Evolutionary conservation across 2,329 filamentous ascomycete species (phyloP), one percentile per base, ranked within the genome.

Genomic region (Waltergamsia citrina): DNA sequence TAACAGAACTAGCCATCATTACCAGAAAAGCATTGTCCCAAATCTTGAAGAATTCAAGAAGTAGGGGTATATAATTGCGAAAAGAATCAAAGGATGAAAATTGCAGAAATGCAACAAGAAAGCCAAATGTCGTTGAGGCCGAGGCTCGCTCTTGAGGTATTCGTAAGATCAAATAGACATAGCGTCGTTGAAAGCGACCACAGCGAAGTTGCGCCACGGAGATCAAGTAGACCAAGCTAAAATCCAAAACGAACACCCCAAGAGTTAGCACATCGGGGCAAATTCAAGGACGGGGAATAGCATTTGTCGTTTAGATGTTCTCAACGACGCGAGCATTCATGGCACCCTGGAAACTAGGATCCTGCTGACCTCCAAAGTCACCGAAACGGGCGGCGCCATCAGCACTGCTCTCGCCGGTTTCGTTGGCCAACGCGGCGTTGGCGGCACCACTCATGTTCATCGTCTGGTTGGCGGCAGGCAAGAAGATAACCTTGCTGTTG

Each of bases 401-500:
- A 30, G 27, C 26, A 19, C 18, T 77, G 19, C 65, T 59, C 20
- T 56, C 49, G 32, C 51, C 49, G 5, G 48, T 49, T 23, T 53
- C 45, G 39, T 54, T 44, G 25, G 54, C 41, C 19, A 71, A 63
- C 27, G 62, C 53, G 16, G 62, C 59, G 36, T 62, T 58, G 45
- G 71, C 56, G 26, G 59, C 54, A 2, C 50, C 26, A 8, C 47
- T 44, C 18, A 41, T 24, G 36, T 32, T 30, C 50, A 80, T 72
- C 12, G 72, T 77, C 60, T 83, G 74, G 43, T 53, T 60, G 30
- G 57, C 53, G 8, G 67, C 76, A 8, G 82, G 83, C 49, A 92
- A 52, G 69, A 90, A 92, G 50, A 92, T 88, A 50, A 92, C 82
- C 63, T 93, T 93, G 63, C 72, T 78, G 61, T 88, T 93, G 31